Conservation (phyloP, 768 basidiomycete genomes). For the Leccinellum rugosiceps region DNA sequence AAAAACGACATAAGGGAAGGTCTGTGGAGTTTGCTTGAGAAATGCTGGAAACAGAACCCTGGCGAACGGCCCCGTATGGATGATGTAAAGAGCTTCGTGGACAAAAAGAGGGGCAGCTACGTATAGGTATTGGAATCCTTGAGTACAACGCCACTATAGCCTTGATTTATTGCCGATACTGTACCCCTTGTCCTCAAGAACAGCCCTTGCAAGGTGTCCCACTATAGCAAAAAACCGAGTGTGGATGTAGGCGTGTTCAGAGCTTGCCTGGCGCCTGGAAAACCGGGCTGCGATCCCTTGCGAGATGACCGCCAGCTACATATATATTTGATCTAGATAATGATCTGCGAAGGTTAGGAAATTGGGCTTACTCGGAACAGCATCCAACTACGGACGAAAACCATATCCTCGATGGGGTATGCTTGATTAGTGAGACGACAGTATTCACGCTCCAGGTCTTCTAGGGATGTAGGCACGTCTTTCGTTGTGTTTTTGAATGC, state of each 20-base stretch:
- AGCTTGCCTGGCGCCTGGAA: constrained; percentile 85
- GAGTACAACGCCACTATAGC: constrained; percentile 17
- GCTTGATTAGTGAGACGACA: constrained; percentile 60
- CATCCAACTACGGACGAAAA: constrained; percentile 84
- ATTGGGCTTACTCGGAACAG: constrained; percentile 60
- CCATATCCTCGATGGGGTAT: constrained; percentile 77
- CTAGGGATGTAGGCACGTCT: constrained; percentile 60
- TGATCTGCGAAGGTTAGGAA: neutral
- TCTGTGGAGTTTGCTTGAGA: constrained; percentile 17
- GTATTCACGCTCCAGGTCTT: constrained; percentile 80
- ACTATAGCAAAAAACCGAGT: constrained; percentile 51
- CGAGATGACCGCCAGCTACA: constrained; percentile 70
- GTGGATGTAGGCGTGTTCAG: constrained; percentile 62
- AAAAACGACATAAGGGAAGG: constrained; percentile 14
- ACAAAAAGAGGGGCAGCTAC: constrained; percentile 19
- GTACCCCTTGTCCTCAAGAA: constrained; percentile 54
- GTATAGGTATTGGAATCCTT: neutral
- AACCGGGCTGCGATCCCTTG: constrained; percentile 90
- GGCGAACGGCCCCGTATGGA: constrained; percentile 13
- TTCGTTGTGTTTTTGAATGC: constrained; percentile 62
- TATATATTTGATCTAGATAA: neutral
- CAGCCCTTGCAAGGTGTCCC: constrained; percentile 58
- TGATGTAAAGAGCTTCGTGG: constrained; percentile 14
- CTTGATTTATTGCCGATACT: constrained; percentile 23
- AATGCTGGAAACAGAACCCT: constrained; percentile 18